Evolutionary conservation across 805 yeast genomes (phyloP), one percentile per base, ranked within the genome.

Genomic region (Schizosaccharomyces japonicus): DNA sequence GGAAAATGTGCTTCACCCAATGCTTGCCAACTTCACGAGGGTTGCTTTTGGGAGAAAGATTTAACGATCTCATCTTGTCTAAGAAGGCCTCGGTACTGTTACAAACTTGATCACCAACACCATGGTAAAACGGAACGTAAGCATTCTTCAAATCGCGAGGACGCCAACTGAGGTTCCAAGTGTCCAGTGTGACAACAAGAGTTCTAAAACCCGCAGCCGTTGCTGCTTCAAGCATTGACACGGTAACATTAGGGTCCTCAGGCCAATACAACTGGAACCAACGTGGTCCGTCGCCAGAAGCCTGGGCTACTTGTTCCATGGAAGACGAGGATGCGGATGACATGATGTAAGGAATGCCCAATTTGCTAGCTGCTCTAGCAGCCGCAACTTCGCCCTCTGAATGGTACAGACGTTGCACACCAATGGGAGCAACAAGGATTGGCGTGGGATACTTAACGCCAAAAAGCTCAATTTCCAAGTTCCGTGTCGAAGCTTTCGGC

Each of bases 1-100:
- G 34, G 19, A 44, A 52, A 64, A 57, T 78, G 83, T 39, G 70
- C 63, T 85, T 85, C 79, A 29, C 67, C 63, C 39, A 78, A 15
- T 47, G 48, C 7, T 17, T 11, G 6, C 48, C 49, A 11, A 48
- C 49, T 17, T 39, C 28, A 8, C 23, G 32, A 4, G 40, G 8
- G 17, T 39, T 34, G 17, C 40, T 10, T 26, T 47, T 33, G 47
- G 15, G 30, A 6, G 19, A 21, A 2, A 42, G 30, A 11, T 55
- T 55, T n/a, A n/a, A n/a, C n/a, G n/a, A n/a, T n/a, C n/a, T n/a
- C 36, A 51, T 49, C 44, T 48, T 48, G 11, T 48, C 45, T 17
- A 47, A 47, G 49, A 54, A 56, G n/a, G 48, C 49, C 19, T 39
- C 39, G 17, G 52, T 51, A 27, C 56, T 54, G n/a, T n/a, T n/a